Evolutionary conservation across 2,329 filamentous ascomycete genomes (phyloP), one percentile per base, ranked within the genome.

Genomic region (Aspergillus flavus): DNA sequence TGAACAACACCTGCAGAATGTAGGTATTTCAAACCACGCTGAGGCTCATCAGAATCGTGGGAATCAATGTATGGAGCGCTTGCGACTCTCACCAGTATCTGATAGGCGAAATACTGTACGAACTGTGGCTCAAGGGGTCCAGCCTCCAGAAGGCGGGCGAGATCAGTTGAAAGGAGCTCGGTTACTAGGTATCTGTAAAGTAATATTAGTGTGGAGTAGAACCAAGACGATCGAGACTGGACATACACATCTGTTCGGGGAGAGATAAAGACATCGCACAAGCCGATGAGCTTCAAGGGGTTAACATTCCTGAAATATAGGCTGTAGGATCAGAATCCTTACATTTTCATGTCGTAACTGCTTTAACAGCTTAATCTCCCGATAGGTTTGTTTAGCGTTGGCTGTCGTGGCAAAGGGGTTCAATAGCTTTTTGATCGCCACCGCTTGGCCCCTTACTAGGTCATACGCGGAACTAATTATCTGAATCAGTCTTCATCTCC

Each of bases 401-500:
- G 97, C 94, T 1, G 94, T 93, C 16, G 94, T 98, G 85, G 93
- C 97, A 82, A 98, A 98, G 10, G 94, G 94, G 85, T 98, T 98
- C 94, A 98, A 97, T 76, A 98, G 98, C 87, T 98, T 98, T 87
- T 98, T 98, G 78, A 98, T 93, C 62, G 95, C 95, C 64, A 98
- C 95, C 3, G 26, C 16, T 12, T 50, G 39, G 2, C 36, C n/a
- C 10, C 36, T 21, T 11, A 58, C n/a, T 14, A 11, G 30, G 28
- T 58, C 43, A 43, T 50, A 43, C 3, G 57, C 57, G 11, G 57
- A 58, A 32, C 57, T 58, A 19, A 4, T 11, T 45, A 21, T n/a
- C 41, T 36, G 14, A 36, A 2, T 36, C 14, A 36, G 34, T 14
- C 14, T 36, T 36, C 34, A 36, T 36, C 34, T 12, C 5, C 16